Evolutionary conservation across 2,329 filamentous ascomycete genomes (phyloP).

Genomic region (Gnomoniopsis smithogilvyi): DNA sequence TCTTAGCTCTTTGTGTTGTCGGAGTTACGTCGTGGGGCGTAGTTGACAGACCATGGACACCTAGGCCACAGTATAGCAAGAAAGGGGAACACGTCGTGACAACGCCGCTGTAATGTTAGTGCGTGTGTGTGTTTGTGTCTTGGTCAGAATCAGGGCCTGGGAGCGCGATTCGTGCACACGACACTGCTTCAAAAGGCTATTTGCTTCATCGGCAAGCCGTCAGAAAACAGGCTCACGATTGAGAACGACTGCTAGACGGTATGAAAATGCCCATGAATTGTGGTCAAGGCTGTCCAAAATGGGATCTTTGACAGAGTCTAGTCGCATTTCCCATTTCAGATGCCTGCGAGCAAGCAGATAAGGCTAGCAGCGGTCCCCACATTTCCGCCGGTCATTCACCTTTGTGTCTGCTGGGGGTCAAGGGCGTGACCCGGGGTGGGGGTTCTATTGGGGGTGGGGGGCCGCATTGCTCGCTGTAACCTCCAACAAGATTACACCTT

Average conservation of each 20-base stretch:
- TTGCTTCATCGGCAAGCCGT: background rate
- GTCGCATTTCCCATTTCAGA: background rate
- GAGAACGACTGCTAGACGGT: background rate
- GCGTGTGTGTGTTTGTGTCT: no score
- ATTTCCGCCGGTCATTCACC: background rate
- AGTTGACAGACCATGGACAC: conserved; percentile 15
- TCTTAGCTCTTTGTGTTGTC: conserved; percentile 10
- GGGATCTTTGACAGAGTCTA: background rate
- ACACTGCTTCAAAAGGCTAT: background rate
- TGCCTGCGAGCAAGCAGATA: background rate
- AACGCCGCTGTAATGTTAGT: background rate
- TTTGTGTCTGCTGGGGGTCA: background rate
- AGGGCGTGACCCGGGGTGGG: background rate
- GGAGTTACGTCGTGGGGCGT: background rate
- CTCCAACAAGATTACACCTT: no score
- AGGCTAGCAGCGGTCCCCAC: background rate
- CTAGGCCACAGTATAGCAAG: background rate
- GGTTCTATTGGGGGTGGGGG: background rate
- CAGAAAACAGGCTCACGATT: background rate
- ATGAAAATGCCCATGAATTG: background rate
- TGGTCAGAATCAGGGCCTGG: background rate
- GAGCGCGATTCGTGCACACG: background rate
- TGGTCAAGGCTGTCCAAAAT: background rate
- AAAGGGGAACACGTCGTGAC: background rate
- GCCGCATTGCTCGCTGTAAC: no score